Percentiles rank a stretch among this genome's conserved stretches.
These are phyloP conservation scores for Eleusine indica DNA, from an alignment of 176 grass and related monocot genomes.

Conservation along the genomic window DNA sequence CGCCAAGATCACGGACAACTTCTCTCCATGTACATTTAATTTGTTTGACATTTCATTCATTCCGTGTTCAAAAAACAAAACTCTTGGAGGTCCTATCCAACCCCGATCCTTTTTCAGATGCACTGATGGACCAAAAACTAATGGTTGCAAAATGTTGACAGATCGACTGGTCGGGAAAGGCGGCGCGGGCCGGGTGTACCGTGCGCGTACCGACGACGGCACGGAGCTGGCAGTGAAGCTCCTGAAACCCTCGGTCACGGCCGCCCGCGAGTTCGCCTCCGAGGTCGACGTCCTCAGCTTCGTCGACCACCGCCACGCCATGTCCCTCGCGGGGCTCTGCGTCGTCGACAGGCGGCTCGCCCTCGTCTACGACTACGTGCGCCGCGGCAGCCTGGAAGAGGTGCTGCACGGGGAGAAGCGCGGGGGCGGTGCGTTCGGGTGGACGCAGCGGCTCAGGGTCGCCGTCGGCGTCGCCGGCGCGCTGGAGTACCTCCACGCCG, in stretches of 20 bases:
- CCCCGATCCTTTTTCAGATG: background rate
- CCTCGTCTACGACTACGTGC: slow-evolving; percentile 86
- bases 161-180: slow-evolving; percentile 74
- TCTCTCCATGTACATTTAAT: slow-evolving; percentile 54
- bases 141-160: slow-evolving; percentile 7
- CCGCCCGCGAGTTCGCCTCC: slow-evolving; percentile 55
- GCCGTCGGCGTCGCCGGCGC: slow-evolving; percentile 63
- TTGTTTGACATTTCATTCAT: background rate
- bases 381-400: slow-evolving; percentile 85
- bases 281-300: slow-evolving; percentile 76
- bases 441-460: slow-evolving; percentile 76
- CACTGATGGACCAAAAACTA: no score
- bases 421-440: slow-evolving; percentile 40
- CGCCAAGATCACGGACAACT: slow-evolving; percentile 61
- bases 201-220: slow-evolving; percentile 32
- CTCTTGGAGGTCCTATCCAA: background rate
- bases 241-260: slow-evolving; percentile 57
- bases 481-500: slow-evolving; percentile 60
- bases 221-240: slow-evolving; percentile 84
- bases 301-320: slow-evolving; percentile 62
- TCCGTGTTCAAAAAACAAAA: background rate
- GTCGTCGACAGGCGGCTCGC: slow-evolving; percentile 55
- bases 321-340: slow-evolving; percentile 73
- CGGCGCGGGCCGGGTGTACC: slow-evolving; percentile 71
- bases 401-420: slow-evolving; percentile 51